Base-by-base conservation (phyloP, 176 grass and related monocot species). In the Puccinellia tenuiflora region DNA sequence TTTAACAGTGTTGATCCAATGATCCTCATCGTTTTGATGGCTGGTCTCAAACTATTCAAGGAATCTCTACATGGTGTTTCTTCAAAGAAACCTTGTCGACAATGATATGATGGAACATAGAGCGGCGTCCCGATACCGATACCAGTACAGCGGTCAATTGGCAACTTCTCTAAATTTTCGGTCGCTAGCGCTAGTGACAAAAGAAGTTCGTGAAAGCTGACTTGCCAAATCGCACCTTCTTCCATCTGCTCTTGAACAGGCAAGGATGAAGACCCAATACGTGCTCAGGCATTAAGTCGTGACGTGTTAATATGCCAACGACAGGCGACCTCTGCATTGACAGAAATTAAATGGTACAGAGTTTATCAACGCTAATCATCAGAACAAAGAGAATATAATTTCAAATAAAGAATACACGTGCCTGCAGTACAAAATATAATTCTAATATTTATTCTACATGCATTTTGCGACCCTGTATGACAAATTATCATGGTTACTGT, bases 211-310 rank as follows among this genome's bases (percentile, higher is more conserved):
- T 56, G 39, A 96, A 84, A 12, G 76, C 79, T 65, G 83, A 85
- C 76, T 93, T 89, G 17, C 86, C 88, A 79, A 93, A 86, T 42
- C 91, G 88, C 75, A 96, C 83, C 82, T 92, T 89, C 73, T 87
- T 90, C 94, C 91, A 91, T 84, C 91, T 71, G 39, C 56, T 93
- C 81, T 89, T 96, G 68, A 93, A 85, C 40, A 96, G 88, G 88
- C 75, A 83, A 75, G 94, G 94, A 82, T 96, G 94, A 50, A 96
- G 57, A 54, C 84, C 84, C 84, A 96, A 43, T 79, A 96, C 77
- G 67, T 96, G 94, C 75, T 96, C 91, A 66, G 94, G 94, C 91
- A 96, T 93, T 84, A 96, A 96, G 83, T 96, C 94, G 5, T 96
- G 94, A 68, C 94, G 90, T 11, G 94, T 96, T 74, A 96, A 26